A percentile compares a stretch with the other conserved stretches of the same genome.
phyloP scores from a whole-genome alignment of 495 filamentous ascomycete genomes.

The Hypoxylon fuscum region DNA sequence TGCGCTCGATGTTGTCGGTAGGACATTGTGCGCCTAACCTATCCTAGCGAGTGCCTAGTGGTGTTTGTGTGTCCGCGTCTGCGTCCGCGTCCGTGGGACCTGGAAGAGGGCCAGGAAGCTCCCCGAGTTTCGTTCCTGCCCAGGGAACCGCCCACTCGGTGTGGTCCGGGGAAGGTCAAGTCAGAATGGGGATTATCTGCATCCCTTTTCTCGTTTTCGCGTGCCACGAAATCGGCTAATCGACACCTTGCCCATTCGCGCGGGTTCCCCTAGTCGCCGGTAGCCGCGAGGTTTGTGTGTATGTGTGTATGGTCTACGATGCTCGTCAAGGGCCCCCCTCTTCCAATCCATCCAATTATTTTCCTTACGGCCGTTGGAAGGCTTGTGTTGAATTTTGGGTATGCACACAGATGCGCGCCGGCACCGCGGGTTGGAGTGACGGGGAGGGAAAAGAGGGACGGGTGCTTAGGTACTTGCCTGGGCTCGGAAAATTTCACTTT shows the following conservation, averaged over 20 bases:
- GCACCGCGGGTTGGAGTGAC: constrained; percentile 9
- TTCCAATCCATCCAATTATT: no score
- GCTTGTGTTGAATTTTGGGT: background rate
- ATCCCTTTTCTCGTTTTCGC: background rate
- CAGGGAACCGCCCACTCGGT: constrained; percentile 17
- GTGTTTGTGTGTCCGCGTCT: constrained; percentile 8
- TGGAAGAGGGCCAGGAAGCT: background rate
- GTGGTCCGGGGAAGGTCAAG: constrained; percentile 4
- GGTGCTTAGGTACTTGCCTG: constrained; percentile 26
- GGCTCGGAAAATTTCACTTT: constrained; percentile 28
- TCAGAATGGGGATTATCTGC: no score
- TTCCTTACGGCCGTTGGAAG: constrained; percentile 46
- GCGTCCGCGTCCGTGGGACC: constrained; percentile 5
- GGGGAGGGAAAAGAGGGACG: constrained; percentile 1
- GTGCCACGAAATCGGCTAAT: constrained; percentile 17
- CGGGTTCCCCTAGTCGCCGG: constrained; percentile 28
- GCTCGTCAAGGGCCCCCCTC: background rate
- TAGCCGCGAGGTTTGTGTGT: constrained; percentile 19
- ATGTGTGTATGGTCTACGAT: background rate
- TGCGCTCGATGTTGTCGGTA: constrained; percentile 23
- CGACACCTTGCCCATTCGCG: constrained; percentile 20
- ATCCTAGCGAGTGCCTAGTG: background rate
- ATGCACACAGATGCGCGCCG: background rate
- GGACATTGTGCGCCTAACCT: constrained; percentile 14
- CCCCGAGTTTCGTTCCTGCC: background rate